Base-by-base conservation (phyloP, 2,329 filamentous ascomycete genomes). In the Epichloe coenophiala region DNA sequence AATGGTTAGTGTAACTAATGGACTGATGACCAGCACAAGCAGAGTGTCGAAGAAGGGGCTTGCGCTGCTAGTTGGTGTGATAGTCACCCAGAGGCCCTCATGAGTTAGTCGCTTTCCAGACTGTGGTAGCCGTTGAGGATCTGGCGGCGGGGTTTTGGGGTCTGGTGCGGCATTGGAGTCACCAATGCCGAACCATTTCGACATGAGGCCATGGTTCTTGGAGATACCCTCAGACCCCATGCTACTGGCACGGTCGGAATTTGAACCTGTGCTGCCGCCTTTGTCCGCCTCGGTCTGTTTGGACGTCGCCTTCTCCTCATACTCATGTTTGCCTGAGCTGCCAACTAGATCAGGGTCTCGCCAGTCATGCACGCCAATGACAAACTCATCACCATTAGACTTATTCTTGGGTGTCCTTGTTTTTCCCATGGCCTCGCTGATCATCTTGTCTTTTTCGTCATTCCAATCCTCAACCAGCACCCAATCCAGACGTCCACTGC, bases 21-120 rank as follows among this genome's bases (percentile, higher is more conserved):
- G 93, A 61, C 90, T 96, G 49, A 97, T 83, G 35, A 98, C 89
- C n/a, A 98, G 74, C 8, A 98, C 89, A n/a, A 97, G 74, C 3
- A 98, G 76, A 0, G 91, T 97, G 63, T 98, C 93, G 58, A 97
- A 90, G 70, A 98, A 95, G 0, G 93, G 90, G 58, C 85, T 94
- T 5, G 86, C 85, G 55, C 88, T 91, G 66, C 81, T 91, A 0
- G 89, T 90, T 1, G 90, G 93, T 1, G 88, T 93, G 50, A 98
- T 80, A 7, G 93, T 95, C n/a, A 98, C 88, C 89, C 89, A 97
- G 4, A 98, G 77, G 2, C 89, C 91, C 59, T 93, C 83, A 38
- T 74, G 68, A 58, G 53, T 13, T 31, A 21, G 39, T 36, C 36
- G 15, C 17, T 11, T 17, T 27, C 23, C 23, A 2, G 47, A 39